A percentile compares a stretch with the other conserved stretches of the same genome.
Conservation (phyloP, 768 basidiomycete genomes). For the Collybiopsis luxurians region DNA sequence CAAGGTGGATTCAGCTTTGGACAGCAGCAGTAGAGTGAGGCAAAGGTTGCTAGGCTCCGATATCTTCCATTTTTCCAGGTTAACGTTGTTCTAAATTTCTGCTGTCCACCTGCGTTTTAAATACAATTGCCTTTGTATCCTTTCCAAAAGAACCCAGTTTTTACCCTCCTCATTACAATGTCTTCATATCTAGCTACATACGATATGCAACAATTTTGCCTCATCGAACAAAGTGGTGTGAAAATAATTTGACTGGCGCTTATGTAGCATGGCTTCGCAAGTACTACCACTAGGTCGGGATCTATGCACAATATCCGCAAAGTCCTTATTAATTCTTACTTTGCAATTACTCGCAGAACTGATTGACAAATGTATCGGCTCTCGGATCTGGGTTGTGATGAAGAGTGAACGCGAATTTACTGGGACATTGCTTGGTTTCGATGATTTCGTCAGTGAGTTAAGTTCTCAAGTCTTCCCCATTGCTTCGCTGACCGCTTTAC, state of each 20-base stretch:
- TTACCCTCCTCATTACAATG: no score
- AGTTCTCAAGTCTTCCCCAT: background rate
- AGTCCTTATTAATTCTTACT: background rate
- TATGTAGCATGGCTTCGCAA: conserved; percentile 85
- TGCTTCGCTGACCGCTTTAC: background rate
- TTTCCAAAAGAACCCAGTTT: no score
- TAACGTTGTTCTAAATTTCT: no score
- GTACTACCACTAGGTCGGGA: conserved; percentile 84
- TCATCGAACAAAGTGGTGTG: no score
- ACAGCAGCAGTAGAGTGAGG: conserved; percentile 37
- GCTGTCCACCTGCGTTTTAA: no score
- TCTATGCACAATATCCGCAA: background rate
- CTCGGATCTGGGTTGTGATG: conserved; percentile 97
- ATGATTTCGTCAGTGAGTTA: conserved; percentile 98
- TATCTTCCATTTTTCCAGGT: no score
- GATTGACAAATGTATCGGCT: conserved; percentile 97
- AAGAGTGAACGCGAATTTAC: conserved; percentile 97
- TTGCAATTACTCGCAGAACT: conserved; percentile 56
- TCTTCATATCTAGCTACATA: no score
- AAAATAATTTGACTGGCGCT: conserved; percentile 6
- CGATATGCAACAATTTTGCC: no score
- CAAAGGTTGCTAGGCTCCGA: no score
- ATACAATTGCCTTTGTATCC: background rate
- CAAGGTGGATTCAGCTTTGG: conserved; percentile 97
- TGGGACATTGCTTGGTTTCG: conserved; percentile 92